Evolutionary conservation across 1,139 yeast species (phyloP).

Genomic region (Debaryomyces subglobosus): DNA sequence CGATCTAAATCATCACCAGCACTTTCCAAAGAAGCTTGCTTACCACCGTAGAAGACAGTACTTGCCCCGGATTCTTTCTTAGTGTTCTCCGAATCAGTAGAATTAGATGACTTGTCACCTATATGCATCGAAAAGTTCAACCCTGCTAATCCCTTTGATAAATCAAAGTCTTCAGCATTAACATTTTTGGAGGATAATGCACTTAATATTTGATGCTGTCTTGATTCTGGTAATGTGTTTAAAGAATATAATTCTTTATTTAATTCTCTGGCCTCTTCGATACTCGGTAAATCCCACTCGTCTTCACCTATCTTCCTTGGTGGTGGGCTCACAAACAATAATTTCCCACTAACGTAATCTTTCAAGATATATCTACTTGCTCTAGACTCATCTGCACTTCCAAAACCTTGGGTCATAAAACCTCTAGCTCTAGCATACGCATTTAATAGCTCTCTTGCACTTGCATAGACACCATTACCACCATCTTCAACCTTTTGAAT

Average conservation of each 20-base stretch:
- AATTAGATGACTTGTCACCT: conserved; percentile 29
- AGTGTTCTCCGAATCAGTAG: conserved; percentile 23
- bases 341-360: conserved; percentile 92
- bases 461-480: conserved; percentile 79
- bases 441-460: conserved; percentile 81
- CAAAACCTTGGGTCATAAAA: conserved; percentile 95
- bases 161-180: conserved; percentile 55
- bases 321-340: conserved; percentile 86
- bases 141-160: conserved; percentile 68
- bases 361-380: conserved; percentile 91
- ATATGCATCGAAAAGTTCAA: conserved; percentile 82
- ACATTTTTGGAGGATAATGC: conserved; percentile 63
- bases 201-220: conserved; percentile 67
- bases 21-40: conserved; percentile 75
- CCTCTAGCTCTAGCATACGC: conserved; percentile 98
- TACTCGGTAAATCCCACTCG: conserved; percentile 38
- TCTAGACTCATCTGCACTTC: conserved; percentile 95
- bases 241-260: conserved; percentile 74
- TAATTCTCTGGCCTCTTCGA: conserved; percentile 60
- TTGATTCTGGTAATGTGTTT: conserved; percentile 65
- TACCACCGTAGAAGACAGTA: conserved; percentile 70
- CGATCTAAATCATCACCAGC: conserved; percentile 81
- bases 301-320: conserved; percentile 56
- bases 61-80: conserved; percentile 42
- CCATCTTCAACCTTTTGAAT: conserved; percentile 80